Evolutionary conservation across 2,329 filamentous ascomycete genomes (phyloP), one percentile per base, ranked within the genome.

Genomic region (Paradendryphiella salina): DNA sequence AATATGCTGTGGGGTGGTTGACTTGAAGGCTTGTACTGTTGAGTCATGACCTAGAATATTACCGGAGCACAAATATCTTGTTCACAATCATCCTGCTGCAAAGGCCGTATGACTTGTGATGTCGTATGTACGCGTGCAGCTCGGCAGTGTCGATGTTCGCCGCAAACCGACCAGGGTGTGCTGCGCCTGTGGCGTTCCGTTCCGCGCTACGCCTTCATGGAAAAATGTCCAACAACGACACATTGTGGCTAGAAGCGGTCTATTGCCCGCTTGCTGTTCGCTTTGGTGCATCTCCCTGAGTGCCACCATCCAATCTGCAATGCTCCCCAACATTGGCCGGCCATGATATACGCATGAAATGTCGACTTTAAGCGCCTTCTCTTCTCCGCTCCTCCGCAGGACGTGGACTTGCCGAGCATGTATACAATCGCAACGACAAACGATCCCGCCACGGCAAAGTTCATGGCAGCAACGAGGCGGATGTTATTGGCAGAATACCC

Each of bases 351-450:
- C 56, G 48, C 46, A 46, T 38, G 61, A 66, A 56, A 74, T 74
- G 71, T 69, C 63, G 43, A 50, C 61, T 33, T 57, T 59, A 14
- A 54, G 53, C 32, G 42, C 62, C 34, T 50, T 70, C 17, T 59
- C 63, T 23, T 59, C 62, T 46, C 62, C 64, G 20, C 49, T 69
- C 28, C 52, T 70, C 20, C 60, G 63, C 31, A 66, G 66, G 44
- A 44, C 67, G 9, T 74, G 70, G 71, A 73, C 64, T 11, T 73
- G 71, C 55, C 61, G 67, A 40, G 60, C 66, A 13, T 73, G 71
- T 58, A 57, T 70, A 28, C 67, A 59, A 28, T 56, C 52, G 32
- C 60, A 61, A 52, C 60, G 61, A 44, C 64, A 56, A 48, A 46
- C 52, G 13, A 52, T 59, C 18, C 38, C 55, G 46, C 64, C 49